Conservation (phyloP, 257 asterid genomes). For the Solanum virginianum region DNA sequence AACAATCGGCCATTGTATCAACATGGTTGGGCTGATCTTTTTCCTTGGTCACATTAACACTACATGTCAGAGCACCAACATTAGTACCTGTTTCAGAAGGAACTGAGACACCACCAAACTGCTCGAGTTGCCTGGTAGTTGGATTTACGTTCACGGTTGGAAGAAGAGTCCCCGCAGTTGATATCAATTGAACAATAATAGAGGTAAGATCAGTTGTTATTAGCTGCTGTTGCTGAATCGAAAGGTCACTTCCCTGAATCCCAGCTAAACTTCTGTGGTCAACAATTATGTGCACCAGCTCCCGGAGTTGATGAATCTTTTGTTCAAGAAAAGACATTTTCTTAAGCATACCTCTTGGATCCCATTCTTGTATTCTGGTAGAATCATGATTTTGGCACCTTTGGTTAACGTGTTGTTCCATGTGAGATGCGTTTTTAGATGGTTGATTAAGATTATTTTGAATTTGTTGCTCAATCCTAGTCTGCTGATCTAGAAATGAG, state of each 20-base stretch:
- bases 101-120: neutral
- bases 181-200: constrained; percentile 66
- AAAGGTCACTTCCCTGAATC: constrained; percentile 37
- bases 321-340: constrained; percentile 65
- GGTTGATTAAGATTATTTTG: neutral
- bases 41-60: constrained; percentile 18
- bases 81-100: neutral
- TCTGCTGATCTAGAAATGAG: constrained; percentile 21
- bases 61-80: constrained; percentile 1
- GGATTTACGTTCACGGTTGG: constrained; percentile 44
- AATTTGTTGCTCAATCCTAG: constrained; percentile 8
- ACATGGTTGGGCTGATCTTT: constrained; percentile 30
- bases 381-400: constrained; percentile 2
- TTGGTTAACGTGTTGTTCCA: constrained; percentile 13
- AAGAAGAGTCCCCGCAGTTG: constrained; percentile 93
- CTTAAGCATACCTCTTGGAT: constrained; percentile 46
- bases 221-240: constrained; percentile 79
- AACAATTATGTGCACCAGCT: constrained; percentile 48
- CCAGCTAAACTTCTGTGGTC: constrained; percentile 30
- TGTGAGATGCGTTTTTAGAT: constrained; percentile 5
- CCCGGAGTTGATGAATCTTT: constrained; percentile 80
- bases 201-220: constrained; percentile 85
- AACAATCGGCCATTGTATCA: constrained; percentile 15
- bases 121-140: constrained; percentile 23
- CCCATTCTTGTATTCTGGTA: constrained; percentile 44